Conservation (phyloP, 164 flowering plant species). For the Chimonanthus salicifolius region DNA sequence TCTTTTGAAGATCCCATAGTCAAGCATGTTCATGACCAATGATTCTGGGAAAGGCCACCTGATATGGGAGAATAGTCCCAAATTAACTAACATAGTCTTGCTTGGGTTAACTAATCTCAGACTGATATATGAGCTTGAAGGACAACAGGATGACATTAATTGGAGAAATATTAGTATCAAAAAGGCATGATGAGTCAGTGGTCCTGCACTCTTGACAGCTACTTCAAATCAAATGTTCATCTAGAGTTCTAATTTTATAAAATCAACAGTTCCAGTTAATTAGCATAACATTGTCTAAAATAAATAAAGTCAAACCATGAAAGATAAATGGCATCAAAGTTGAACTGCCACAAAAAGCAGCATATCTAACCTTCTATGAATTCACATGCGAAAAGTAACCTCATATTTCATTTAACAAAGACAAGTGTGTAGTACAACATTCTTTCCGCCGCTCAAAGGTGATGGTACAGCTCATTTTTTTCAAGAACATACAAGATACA, state of each 20-base stretch:
- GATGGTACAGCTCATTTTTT: conserved; percentile 15
- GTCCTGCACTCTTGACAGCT: background rate
- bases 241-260: too few relatives aligned
- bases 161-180: too few relatives aligned
- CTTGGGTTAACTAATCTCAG: background rate
- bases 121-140: background rate
- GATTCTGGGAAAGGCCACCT: too few relatives aligned
- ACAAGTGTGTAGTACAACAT: conserved; percentile 3
- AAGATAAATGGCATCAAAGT: background rate
- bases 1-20: too few relatives aligned
- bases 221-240: background rate
- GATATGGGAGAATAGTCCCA: too few relatives aligned
- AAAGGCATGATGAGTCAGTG: background rate
- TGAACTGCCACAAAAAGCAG: background rate
- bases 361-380: background rate
- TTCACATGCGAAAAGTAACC: background rate
- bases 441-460: conserved; percentile 12
- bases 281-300: background rate
- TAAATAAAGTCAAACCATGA: too few relatives aligned
- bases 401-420: conserved; percentile 7
- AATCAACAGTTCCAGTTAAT: background rate
- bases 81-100: too few relatives aligned
- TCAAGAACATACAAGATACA: conserved; percentile 6
- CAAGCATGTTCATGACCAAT: too few relatives aligned
- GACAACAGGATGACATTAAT: too few relatives aligned